These are phyloP conservation scores for Blastomyces parvus DNA, from an alignment of 2,329 filamentous ascomycete genomes.

Conservation along the genomic window DNA sequence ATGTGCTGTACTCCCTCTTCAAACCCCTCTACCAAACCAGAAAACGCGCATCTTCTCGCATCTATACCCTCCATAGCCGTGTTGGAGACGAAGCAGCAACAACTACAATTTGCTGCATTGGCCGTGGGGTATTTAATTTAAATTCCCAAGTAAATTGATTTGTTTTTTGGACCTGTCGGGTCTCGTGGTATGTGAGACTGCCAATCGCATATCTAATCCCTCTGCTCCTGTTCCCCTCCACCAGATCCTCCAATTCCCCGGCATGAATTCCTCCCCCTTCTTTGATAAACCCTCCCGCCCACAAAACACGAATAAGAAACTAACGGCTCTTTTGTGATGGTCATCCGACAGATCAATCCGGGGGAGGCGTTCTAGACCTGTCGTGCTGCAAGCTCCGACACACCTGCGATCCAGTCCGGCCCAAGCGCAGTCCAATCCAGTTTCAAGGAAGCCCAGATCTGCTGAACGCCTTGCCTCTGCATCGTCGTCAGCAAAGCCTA, in stretches of 20 bases:
- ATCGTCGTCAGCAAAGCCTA: conserved; percentile 7
- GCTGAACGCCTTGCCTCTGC: neutral
- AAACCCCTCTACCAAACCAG: neutral
- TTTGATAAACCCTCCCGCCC: neutral
- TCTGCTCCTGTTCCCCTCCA: neutral
- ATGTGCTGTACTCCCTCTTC: neutral
- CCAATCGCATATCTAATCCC: neutral
- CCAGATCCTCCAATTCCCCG: neutral
- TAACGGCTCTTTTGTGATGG: neutral
- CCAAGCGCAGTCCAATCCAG: neutral
- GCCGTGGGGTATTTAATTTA: neutral
- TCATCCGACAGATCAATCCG: neutral
- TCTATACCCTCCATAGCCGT: neutral
- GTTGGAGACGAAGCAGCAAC: neutral
- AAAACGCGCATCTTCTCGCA: neutral
- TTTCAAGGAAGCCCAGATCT: neutral
- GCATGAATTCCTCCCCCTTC: neutral
- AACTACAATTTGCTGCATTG: neutral
- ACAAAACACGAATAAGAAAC: neutral
- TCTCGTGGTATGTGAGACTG: neutral
- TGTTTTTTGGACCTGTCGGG: neutral
- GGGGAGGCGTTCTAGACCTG: conserved; percentile 3
- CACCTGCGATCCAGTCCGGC: neutral
- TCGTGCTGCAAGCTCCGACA: neutral
- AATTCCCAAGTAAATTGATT: neutral